Evolutionary conservation across 176 grass and related monocot species (phyloP), one percentile per base, ranked within the genome.

Genomic region (Oryza longistaminata): DNA sequence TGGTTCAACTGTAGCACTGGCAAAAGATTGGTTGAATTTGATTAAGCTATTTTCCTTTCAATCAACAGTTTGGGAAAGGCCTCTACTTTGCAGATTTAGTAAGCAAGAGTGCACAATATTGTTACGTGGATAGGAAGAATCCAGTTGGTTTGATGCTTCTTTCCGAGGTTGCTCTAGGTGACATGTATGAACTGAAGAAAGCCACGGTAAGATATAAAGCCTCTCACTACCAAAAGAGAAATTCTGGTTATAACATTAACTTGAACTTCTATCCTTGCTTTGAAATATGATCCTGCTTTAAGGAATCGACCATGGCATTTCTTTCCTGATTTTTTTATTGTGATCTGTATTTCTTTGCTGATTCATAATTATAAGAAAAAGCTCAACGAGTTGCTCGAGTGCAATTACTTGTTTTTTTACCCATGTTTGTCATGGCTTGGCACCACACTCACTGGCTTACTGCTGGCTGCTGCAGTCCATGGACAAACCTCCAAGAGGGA

Each of bases 81-180:
- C 76, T 98, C 55, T 98, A 98, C 89, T 98, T 98, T 24, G 93
- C 95, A 64, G 95, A 98, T 82, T 83, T 98, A 75, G 91, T 90
- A 77, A 98, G 95, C 87, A 98, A 98, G 89, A 98, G 95, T 42
- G 93, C 95, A 80, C 95, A 98, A 60, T 98, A 98, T 65, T 98
- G 95, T 82, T 90, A 53, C 45, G 93, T 95, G 85, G 93, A 98
- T 74, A 90, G 83, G 68, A 91, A 88, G 21, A 87, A 95, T 80
- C 91, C 95, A 16, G 88, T 95, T 11, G 93, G 95, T 69, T 88
- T 98, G 86, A 98, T 98, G 89, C 91, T 98, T 90, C 89, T 98
- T 76, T 93, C 92, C 79, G 95, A 98, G 82, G 95, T 95, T 95
- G 93, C 95, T 87, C 84, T 98, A 68, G 95, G 95, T 73, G 95